phyloP scores from a whole-genome alignment of 345 rosid genomes.

The Populus ilicifolia region DNA sequence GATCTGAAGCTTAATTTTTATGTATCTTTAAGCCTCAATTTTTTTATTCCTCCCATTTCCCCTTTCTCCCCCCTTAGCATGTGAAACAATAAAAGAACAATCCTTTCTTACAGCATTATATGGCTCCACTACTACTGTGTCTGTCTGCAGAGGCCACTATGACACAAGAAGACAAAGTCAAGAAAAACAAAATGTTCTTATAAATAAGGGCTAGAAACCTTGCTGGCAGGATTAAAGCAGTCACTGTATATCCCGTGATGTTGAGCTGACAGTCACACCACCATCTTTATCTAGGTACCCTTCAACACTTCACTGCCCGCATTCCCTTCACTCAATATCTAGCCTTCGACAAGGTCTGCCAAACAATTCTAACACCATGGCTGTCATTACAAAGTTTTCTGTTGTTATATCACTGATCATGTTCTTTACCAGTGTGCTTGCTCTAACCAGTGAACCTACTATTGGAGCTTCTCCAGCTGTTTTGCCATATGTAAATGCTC shows the following conservation, averaged over 20 bases:
- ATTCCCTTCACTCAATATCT: constrained; percentile 1
- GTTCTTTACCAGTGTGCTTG: constrained; percentile 21
- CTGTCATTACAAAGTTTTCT: constrained; percentile 23
- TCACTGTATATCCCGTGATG: not conserved
- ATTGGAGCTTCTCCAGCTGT: constrained; percentile 58
- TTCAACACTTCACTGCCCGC: not conserved
- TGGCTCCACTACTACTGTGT: not conserved
- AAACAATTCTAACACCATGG: constrained; percentile 31
- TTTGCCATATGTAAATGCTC: constrained; percentile 45
- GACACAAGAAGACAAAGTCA: not conserved
- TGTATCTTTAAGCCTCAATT: too few relatives aligned
- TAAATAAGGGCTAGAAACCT: not conserved
- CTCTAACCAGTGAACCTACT: constrained; percentile 29
- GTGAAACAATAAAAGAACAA: too few relatives aligned
- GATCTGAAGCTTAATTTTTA: too few relatives aligned
- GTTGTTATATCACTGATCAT: constrained; percentile 25
- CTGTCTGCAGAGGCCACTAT: not conserved
- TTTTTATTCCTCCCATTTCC: too few relatives aligned
- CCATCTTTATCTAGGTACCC: not conserved
- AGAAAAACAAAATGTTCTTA: not conserved
- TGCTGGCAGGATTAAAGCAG: not conserved
- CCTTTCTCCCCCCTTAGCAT: too few relatives aligned
- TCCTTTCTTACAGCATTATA: not conserved
- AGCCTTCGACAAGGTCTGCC: not conserved
- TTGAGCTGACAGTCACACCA: not conserved